Evolutionary conservation across 805 yeast species (phyloP).

Genomic region (Phaffomyces opuntiae): DNA sequence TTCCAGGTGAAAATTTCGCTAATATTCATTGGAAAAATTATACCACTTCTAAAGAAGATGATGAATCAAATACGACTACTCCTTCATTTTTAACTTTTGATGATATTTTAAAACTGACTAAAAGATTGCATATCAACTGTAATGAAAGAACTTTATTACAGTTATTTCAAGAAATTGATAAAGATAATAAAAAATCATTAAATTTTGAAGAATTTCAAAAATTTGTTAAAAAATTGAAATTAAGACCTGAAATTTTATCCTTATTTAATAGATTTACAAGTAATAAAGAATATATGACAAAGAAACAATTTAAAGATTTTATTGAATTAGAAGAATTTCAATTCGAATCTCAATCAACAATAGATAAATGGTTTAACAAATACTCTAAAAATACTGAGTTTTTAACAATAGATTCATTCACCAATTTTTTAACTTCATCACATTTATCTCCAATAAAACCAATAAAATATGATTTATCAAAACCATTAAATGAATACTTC

Average conservation of each 20-base stretch:
- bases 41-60: slow-evolving; percentile 28
- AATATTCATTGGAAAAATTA: slow-evolving; percentile 56
- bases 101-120: slow-evolving; percentile 60
- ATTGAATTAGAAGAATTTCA: slow-evolving; percentile 44
- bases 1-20: slow-evolving; percentile 57
- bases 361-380: slow-evolving; percentile 31
- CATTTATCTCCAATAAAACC: slow-evolving; percentile 18
- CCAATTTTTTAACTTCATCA: slow-evolving; percentile 26
- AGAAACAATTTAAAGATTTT: slow-evolving; percentile 36
- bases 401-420: slow-evolving; percentile 14
- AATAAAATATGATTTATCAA: slow-evolving; percentile 32
- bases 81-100: slow-evolving; percentile 46
- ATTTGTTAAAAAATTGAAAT: slow-evolving; percentile 63
- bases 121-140: slow-evolving; percentile 66
- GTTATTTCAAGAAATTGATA: slow-evolving; percentile 50
- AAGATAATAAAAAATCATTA: slow-evolving; percentile 41
- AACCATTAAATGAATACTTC: slow-evolving; percentile 78
- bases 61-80: slow-evolving; percentile 14
- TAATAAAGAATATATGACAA: slow-evolving; percentile 18
- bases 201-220: slow-evolving; percentile 67
- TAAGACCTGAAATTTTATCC: slow-evolving; percentile 49
- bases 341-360: slow-evolving; percentile 20
- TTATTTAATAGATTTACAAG: slow-evolving; percentile 39
- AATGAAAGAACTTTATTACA: slow-evolving; percentile 41
- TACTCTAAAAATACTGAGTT: slow-evolving; percentile 21